phyloP scores from a whole-genome alignment of 2,329 filamentous ascomycete genomes.

The Sporothrix globosa region DNA sequence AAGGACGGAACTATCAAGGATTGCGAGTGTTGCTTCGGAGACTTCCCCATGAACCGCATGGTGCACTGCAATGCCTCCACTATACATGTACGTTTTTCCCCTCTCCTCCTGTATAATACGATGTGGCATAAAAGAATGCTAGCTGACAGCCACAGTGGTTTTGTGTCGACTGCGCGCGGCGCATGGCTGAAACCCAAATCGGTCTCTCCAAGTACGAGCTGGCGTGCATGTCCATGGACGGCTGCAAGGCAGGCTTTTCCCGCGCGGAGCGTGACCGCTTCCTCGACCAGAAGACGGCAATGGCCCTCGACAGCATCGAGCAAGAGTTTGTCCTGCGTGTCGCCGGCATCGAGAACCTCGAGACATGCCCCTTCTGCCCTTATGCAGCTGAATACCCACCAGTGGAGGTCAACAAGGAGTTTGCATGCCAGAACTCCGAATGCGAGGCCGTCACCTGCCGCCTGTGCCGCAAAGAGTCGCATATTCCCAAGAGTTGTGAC shows the following conservation, averaged over 20 bases:
- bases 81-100: slow-evolving; percentile 51
- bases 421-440: slow-evolving; percentile 67
- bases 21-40: slow-evolving; percentile 73
- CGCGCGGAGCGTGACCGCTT: slow-evolving; percentile 58
- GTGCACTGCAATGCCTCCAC: slow-evolving; percentile 65
- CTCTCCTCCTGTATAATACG: background rate
- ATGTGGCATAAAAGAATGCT: background rate
- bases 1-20: slow-evolving; percentile 61
- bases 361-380: slow-evolving; percentile 78
- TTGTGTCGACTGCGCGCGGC: slow-evolving; percentile 67
- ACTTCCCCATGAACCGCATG: slow-evolving; percentile 68
- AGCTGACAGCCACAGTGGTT: slow-evolving; percentile 55
- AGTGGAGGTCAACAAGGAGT: slow-evolving; percentile 69
- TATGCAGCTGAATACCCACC: slow-evolving; percentile 75
- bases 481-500: slow-evolving; percentile 72
- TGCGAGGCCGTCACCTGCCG: slow-evolving; percentile 69
- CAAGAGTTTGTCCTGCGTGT: slow-evolving; percentile 69
- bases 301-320: slow-evolving; percentile 70
- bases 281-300: slow-evolving; percentile 60
- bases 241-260: slow-evolving; percentile 66
- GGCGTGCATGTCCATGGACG: slow-evolving; percentile 69
- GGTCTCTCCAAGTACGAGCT: slow-evolving; percentile 71
- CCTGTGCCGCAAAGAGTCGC: slow-evolving; percentile 68
- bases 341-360: slow-evolving; percentile 72
- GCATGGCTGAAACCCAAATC: slow-evolving; percentile 68